phyloP scores from a whole-genome alignment of 1,284 basidiomycete species.

The Rhizoctonia solani region DNA sequence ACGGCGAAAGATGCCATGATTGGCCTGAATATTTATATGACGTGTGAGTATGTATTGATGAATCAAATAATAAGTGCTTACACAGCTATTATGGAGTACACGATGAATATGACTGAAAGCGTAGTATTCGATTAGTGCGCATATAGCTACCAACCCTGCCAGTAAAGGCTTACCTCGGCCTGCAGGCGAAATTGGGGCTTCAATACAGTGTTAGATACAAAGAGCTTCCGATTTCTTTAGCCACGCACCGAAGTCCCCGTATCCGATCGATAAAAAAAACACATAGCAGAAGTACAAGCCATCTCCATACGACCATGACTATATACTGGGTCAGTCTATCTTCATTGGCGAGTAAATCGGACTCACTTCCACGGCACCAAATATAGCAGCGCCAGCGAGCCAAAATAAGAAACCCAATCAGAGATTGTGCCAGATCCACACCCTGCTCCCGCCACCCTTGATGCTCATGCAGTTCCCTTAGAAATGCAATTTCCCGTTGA shows the following conservation, averaged over 20 bases:
- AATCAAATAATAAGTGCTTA: background rate
- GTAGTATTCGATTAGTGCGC: background rate
- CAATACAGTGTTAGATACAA: background rate
- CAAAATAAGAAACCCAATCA: slow-evolving; percentile 40
- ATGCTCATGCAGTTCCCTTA: slow-evolving; percentile 35
- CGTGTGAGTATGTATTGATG: background rate
- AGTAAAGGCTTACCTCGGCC: slow-evolving; percentile 13
- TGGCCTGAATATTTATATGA: slow-evolving; percentile 39
- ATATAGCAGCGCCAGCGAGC: slow-evolving; percentile 40
- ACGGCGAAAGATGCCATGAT: slow-evolving; percentile 52
- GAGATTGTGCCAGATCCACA: slow-evolving; percentile 36
- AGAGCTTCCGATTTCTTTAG: background rate
- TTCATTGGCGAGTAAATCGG: background rate
- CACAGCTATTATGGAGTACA: slow-evolving; percentile 37
- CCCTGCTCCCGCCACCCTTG: slow-evolving; percentile 37
- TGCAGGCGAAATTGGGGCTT: slow-evolving; percentile 29
- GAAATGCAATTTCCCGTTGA: slow-evolving; percentile 38
- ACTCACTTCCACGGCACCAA: slow-evolving; percentile 35
- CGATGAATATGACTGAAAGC: slow-evolving; percentile 29
- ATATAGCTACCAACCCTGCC: background rate
- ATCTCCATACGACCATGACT: slow-evolving; percentile 33
- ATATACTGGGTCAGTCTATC: background rate
- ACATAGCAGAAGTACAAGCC: slow-evolving; percentile 43
- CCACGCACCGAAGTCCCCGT: slow-evolving; percentile 34
- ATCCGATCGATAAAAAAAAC: slow-evolving; percentile 44